Base-by-base conservation (phyloP, 768 basidiomycete species). In the Calvatia gigantea region DNA sequence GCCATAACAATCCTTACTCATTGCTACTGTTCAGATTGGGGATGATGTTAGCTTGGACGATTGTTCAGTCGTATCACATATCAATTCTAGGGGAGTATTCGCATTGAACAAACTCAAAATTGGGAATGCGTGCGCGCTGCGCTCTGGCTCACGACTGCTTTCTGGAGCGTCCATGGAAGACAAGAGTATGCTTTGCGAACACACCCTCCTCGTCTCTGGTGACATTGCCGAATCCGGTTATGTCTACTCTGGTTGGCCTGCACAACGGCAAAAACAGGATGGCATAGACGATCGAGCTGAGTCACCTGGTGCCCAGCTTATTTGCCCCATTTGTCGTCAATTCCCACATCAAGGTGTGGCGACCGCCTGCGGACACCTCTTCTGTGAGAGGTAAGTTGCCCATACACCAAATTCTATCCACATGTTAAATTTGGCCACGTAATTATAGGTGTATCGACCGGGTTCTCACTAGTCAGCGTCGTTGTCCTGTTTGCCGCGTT, bases 101-200 rank as follows among this genome's bases (percentile, higher is more conserved):
- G 67, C 75, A 15, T 64, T 77, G 41, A 77, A 78, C 63, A 62
- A 62, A 9, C 65, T 78, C 28, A 72, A 70, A 48, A 74, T 79
- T 43, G 75, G 68, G 1, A 65, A 72, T 56, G 73, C 73, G 68
- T 70, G 58, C 45, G 75, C 78, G 0, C 63, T 79, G 68, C 73
- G 78, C 19, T 66, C 74, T 6, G 78, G 78, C 29, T 77, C 76
- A 7, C 69, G 78, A 21, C 65, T 79, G 4, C 70, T 79, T 25
- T 77, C 77, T 6, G 78, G 78, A 6, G 78, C 78, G 9, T 75
- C 76, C 9, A 79, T 79, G 78, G 78, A 79, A 63, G 71, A 74
- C 55, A 67, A 67, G 62, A 75, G 73, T 58, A 75, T 78, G 73
- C 75, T 79, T 6, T 72, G 67, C 60, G 78, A 79, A 62, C 78